Evolutionary conservation across 192 early-diverging fungal genomes (phyloP), one percentile per base, ranked within the genome.

Genomic region (Irineochytrium annulatum): DNA sequence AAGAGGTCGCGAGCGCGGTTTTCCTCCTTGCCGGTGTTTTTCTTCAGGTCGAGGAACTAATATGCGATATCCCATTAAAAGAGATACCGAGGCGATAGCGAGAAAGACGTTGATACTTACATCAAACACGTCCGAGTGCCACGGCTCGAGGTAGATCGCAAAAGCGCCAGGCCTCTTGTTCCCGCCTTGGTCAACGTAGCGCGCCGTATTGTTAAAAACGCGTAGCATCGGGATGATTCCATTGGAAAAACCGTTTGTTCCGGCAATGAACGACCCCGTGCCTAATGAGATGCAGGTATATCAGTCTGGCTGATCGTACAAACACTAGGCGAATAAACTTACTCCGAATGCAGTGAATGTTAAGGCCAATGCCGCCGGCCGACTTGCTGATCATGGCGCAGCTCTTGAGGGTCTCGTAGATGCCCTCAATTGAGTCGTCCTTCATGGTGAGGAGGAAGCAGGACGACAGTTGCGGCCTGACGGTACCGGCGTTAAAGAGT

Each of bases 1-100:
- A 97, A 98, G 62, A 98, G 73, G 74, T 98, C 96, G 48, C 96
- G 92, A 1, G 96, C 96, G 52, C 96, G 87, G 62, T 75, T 79
- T 78, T 98, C 96, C 68, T 98, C 96, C 76, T 98, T 98, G 52
- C 96, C 96, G 53, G 91, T 90, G 79, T 98, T 98, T 86, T 95
- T 95, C 68, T 86, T 86, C 65, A 98, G 73, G 63, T 98, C 96
- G 56, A 98, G 74, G 72, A 98, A 98, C 56, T 88, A 58, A 70
- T 66, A 8, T 65, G 11, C 14, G 33, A 13, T 41, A 26, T 29
- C 20, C n/a, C 14, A 62, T 65, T 17, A 34, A 5, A 13, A n/a
- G 33, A 14, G 29, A 62, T 11, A 39, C 16, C n/a, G 1, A 33
- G n/a, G 26, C 35, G 57, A 24, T 43, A 52, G 26, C 16, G 26